A percentile compares a stretch with the other conserved stretches of the same genome.
Evolutionary conservation across 805 yeast species (phyloP).

Genomic region (Middelhovenomyces tepae): DNA sequence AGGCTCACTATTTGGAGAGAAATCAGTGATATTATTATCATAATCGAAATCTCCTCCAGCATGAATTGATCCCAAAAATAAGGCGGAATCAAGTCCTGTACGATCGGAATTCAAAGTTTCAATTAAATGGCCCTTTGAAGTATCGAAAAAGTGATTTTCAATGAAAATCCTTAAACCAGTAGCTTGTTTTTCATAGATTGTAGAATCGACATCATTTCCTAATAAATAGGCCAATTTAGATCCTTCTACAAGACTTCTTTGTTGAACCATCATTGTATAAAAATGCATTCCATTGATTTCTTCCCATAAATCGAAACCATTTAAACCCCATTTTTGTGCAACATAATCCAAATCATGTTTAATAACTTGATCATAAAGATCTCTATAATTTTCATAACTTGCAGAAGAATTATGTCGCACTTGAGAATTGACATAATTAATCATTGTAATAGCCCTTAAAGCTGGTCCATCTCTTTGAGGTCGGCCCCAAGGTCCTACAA

Average conservation of each 20-base stretch:
- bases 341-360: conserved; percentile 66
- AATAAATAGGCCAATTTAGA: conserved; percentile 27
- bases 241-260: conserved; percentile 59
- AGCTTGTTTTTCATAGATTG: conserved; percentile 9
- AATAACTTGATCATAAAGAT: conserved; percentile 43
- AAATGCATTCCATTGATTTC: conserved; percentile 70
- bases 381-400: conserved; percentile 24
- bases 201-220: conserved; percentile 17
- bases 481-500: conserved; percentile 73
- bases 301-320: conserved; percentile 91
- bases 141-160: conserved; percentile 14
- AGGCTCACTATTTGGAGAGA: conserved; percentile 22
- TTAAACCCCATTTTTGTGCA: conserved; percentile 47
- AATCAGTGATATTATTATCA: conserved; percentile 15
- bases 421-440: conserved; percentile 44
- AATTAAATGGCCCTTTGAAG: conserved; percentile 44
- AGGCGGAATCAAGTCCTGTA: conserved; percentile 72
- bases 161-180: conserved; percentile 8
- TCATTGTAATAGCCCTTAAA: conserved; percentile 57
- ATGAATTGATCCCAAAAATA: conserved; percentile 41
- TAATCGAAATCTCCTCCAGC: conserved; percentile 15
- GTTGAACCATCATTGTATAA: conserved; percentile 69
- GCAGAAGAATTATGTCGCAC: conserved; percentile 3
- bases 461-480: conserved; percentile 97
- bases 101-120: conserved; percentile 53